Base-by-base conservation (phyloP, 345 rosid species). In the Dipteronia dyeriana region DNA sequence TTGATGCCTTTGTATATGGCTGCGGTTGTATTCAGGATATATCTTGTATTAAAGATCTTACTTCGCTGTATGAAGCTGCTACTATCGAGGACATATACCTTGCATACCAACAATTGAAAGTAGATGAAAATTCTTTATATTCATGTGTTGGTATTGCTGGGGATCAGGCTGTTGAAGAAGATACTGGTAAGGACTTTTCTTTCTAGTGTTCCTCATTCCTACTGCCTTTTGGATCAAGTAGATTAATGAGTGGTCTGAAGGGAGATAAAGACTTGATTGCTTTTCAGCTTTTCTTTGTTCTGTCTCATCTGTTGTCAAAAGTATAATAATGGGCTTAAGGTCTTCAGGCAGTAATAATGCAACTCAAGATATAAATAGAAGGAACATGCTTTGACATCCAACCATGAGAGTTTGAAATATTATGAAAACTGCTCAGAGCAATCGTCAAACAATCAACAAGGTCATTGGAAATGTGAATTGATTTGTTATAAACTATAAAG, bases 91-190 rank as follows among this genome's bases (percentile, higher is more conserved):
- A 94, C 87, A 75, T 97, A 76, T 90, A 92, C 81, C 60, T 91
- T 19, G 99, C 99, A 16, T 94, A 94, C 68, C 90, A 91, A 69
- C 98, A 97, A 72, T 82, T 97, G 79, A 97, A 83, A 80, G 87
- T 97, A 34, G 97, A 89, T 67, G 98, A 97, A 29, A 86, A 88
- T 84, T 92, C 90, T 43, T 71, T 94, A 78, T 92, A 97, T 81
- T 92, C 99, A 17, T 97, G 99, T 84, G 85, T 92, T 61, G 99
- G 99, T 70, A 80, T 97, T 73, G 98, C 99, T 12, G 98, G 99
- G n/a, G 84, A 82, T 73, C 93, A 97, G 83, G 89, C 97, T 51
- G 91, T 96, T 23, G 97, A 90, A 69, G 92, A 87, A 54, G 80
- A 70, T 19, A 56, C 77, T 6, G 91, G 92, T 91, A 80, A 86